Evolutionary conservation across 2,329 filamentous ascomycete genomes (phyloP).

Genomic region (Xylariaceae sp.): DNA sequence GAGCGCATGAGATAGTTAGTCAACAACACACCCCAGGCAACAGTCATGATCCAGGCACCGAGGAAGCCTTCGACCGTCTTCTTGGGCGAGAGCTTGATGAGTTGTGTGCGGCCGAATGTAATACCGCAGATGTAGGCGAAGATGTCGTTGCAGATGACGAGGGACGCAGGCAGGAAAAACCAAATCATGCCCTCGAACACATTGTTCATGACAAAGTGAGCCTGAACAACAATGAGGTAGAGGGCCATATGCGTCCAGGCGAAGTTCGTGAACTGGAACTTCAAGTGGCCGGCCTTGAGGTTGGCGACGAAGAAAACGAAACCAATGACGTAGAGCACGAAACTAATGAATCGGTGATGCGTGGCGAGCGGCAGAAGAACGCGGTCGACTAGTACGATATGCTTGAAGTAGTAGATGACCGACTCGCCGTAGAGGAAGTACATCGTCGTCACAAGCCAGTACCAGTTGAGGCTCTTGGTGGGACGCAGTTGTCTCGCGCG

Average conservation of each 20-base stretch:
- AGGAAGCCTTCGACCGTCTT: conserved; percentile 99
- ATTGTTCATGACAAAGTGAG: conserved; percentile 99
- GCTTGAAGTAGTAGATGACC: conserved; percentile 99
- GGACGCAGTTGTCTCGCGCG: conserved; percentile 85
- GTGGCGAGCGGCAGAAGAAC: conserved; percentile 89
- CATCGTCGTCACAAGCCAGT: conserved; percentile 98
- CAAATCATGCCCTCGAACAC: conserved; percentile 99
- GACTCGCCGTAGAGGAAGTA: conserved; percentile 99
- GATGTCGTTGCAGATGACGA: conserved; percentile 98
- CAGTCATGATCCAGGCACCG: conserved; percentile 91
- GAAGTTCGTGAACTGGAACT: conserved; percentile 98
- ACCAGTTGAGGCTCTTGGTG: conserved; percentile 97
- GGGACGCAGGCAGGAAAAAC: conserved; percentile 92
- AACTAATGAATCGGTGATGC: conserved; percentile 97
- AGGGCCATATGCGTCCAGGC: conserved; percentile 99
- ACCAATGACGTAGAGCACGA: conserved; percentile 94
- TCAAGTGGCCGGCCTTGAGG: conserved; percentile 91
- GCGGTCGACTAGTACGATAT: conserved; percentile 91
- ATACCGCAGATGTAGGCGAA: conserved; percentile 98
- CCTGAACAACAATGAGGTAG: conserved; percentile 94
- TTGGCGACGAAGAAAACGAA: conserved; percentile 98
- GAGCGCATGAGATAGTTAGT: conserved; percentile 82
- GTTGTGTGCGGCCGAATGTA: conserved; percentile 89
- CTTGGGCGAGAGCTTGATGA: conserved; percentile 97
- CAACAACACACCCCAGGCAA: conserved; percentile 75